Base-by-base conservation (phyloP, 345 rosid genomes). In the Camelina hispida region DNA sequence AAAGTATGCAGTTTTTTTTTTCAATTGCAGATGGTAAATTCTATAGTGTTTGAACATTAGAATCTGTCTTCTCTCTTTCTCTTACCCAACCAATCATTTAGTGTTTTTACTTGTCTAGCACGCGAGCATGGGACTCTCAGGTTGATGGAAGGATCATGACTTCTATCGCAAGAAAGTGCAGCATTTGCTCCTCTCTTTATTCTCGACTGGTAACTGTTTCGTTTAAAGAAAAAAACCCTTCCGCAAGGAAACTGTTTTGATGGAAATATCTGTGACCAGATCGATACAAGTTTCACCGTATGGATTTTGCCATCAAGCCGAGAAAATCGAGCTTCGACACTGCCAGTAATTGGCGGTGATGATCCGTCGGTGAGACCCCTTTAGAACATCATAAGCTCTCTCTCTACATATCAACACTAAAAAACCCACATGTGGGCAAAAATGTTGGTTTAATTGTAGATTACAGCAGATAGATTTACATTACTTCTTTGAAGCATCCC, bases 121-220 rank as follows among this genome's bases (percentile, higher is more conserved):
- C 79, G 98, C 97, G 10, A 83, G 97, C 84, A 91, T 93, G 62
- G 98, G 98, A 1, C 84, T 91, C 50, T 91, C 97, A n/a, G 0
- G 85, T 93, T 53, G 91, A 88, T 62, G 98, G 98, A 81, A 93
- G 81, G 78, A 84, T 91, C 76, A 5, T 66, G 9, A 82, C 96
- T 3, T 78, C 86, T 73, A 85, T 93, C 66, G 61, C 87, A 40
- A 77, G 90, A 69, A 89, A 82, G 74, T 91, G 98, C 66, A 76
- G 86, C 81, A 83, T 55, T 72, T 93, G 97, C 77, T 91, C 80
- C 16, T 80, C 96, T 12, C 85, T 90, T 10, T 93, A 88, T 62
- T 58, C 65, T 61, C 66, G 82, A 55, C 75, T 61, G 69, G 76
- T 68, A 46, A 37, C 43, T 69, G 47, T 71, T 47, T n/a, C 25